Percentiles rank a stretch among this genome's conserved stretches.
Conservation (phyloP, 148 eudicot species). For the Spergularia bocconei region DNA sequence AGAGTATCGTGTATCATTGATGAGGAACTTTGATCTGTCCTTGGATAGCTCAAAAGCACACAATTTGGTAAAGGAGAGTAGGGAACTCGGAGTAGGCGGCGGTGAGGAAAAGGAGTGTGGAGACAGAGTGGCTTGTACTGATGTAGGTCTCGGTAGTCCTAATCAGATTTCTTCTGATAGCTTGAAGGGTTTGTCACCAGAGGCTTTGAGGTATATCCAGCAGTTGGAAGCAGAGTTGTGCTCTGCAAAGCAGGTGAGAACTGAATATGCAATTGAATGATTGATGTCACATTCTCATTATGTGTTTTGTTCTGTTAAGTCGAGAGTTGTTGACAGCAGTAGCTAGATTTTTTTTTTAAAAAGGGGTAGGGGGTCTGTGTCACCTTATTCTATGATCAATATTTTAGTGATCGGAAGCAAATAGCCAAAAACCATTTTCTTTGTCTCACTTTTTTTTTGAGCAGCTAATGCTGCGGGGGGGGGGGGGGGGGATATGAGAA, state of each 20-base stretch:
- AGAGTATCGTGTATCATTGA: constrained; percentile 72
- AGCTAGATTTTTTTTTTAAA: no score
- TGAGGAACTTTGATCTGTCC: constrained; percentile 66
- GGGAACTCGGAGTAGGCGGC: constrained; percentile 26
- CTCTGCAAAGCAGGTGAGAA: constrained; percentile 51
- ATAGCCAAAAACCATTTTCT: no score
- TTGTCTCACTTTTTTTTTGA: no score
- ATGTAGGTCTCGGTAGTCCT: constrained; percentile 28
- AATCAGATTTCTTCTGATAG: constrained; percentile 33
- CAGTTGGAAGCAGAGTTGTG: constrained; percentile 58
- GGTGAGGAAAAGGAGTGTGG: constrained; percentile 28
- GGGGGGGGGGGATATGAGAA: no score
- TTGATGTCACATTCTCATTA: neutral
- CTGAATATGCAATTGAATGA: neutral
- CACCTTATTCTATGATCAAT: no score
- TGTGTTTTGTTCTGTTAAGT: neutral
- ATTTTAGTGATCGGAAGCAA: no score
- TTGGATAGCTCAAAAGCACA: constrained; percentile 29
- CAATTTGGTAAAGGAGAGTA: constrained; percentile 28
- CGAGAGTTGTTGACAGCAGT: neutral
- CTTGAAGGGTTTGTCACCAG: constrained; percentile 51
- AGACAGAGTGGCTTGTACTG: constrained; percentile 24
- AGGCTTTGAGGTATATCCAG: constrained; percentile 58
- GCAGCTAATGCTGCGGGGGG: no score
- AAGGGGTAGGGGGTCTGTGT: no score